A percentile compares a stretch with the other conserved stretches of the same genome.
Evolutionary conservation across 345 rosid genomes (phyloP).

Genomic region (Populus simonii): DNA sequence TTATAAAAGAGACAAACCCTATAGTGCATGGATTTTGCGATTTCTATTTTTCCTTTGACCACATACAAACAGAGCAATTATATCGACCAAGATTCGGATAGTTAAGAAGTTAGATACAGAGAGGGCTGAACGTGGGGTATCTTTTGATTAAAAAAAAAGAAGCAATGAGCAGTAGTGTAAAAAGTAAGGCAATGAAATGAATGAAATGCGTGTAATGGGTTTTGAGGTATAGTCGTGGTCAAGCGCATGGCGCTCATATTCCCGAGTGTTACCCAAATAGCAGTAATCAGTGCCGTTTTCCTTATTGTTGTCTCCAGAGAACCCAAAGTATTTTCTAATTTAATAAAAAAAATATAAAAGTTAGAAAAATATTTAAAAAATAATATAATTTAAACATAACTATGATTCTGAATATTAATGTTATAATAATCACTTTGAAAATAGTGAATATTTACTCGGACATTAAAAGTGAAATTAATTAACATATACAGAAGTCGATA

Average conservation of each 20-base stretch:
- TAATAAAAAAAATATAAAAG: too few relatives aligned
- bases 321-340: too few relatives aligned
- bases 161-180: too few relatives aligned
- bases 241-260: slow-evolving; percentile 6
- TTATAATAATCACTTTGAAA: too few relatives aligned
- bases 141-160: not conserved
- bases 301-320: slow-evolving; percentile 2
- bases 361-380: too few relatives aligned
- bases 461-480: too few relatives aligned
- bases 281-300: slow-evolving; percentile 11
- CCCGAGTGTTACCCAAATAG: not conserved
- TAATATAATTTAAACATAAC: too few relatives aligned
- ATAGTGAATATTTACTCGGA: too few relatives aligned
- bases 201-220: not conserved
- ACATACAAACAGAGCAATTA: not conserved
- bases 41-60: not conserved
- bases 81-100: slow-evolving; percentile 8
- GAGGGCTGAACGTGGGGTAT: not conserved
- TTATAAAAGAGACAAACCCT: not conserved
- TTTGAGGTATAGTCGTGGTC: slow-evolving; percentile 19
- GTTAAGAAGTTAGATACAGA: not conserved
- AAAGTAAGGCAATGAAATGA: not conserved
- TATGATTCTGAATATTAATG: too few relatives aligned
- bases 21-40: not conserved
- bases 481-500: too few relatives aligned